Base-by-base conservation (phyloP, 805 yeast genomes). In the Saccharomyces jurei region DNA sequence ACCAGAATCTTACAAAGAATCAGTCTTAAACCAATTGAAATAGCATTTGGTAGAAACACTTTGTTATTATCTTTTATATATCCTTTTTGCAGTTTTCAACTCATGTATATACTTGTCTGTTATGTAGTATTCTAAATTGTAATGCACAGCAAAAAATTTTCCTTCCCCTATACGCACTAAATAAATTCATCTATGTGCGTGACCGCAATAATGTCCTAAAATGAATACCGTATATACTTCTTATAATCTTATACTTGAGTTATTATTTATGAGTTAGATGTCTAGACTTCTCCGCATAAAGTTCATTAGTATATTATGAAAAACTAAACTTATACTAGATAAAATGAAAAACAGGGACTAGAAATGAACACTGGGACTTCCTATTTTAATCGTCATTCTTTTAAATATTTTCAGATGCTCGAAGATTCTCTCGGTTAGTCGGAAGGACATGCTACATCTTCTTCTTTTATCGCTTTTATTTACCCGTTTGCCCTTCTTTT, bases 1-100 rank as follows among this genome's bases (percentile, higher is more conserved):
- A n/a, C 44, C 56, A 27, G 53, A 55, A 31, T 48, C 52, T 49
- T 46, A 46, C 31, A 41, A 54, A 48, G 31, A 28, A 26, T 26
- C 49, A 14, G 44, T 41, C 14, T 28, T 28, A 3, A n/a, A 36
- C 10, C 41, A 50, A 28, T 14, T 36, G 30, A 27, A 50, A 14
- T 50, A 50, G 29, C 17, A 8, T 14, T 17, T 14, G 22, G 11
- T 50, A 25, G 17, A 31, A 21, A 14, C 8, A 27, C 29, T n/a
- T 48, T 41, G 27, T 48, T 13, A 9, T 13, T 17, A 21, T 51
- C 46, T 11, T 26, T 47, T 8, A 8, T 31, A 36, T 27, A 26
- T 54, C 48, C 44, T 50, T 53, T 46, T 49, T 27, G 9, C 50
- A 26, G 47, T 22, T 31, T 27, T 14, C 50, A 48, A 28, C 49